Conservation (phyloP, 106 monocot species). For the Alisma plantagoaquatica region DNA sequence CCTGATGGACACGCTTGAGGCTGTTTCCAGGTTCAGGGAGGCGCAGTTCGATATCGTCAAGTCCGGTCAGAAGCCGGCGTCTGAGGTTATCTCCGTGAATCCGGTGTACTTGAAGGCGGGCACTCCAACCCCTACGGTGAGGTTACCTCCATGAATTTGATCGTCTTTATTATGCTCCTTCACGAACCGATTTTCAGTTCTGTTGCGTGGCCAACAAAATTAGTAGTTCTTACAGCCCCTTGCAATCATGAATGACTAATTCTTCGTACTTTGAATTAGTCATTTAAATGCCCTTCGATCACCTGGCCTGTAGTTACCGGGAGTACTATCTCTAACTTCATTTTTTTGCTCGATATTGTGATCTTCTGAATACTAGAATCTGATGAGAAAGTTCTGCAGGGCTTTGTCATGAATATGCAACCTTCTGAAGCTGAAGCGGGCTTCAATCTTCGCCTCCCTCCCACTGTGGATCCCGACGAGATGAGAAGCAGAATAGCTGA, state of each 20-base stretch:
- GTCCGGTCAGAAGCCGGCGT: constrained; percentile 32
- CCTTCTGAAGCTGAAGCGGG: constrained; percentile 88
- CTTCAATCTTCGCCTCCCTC: constrained; percentile 79
- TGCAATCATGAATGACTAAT: not conserved
- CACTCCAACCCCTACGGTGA: constrained; percentile 47
- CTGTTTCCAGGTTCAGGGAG: constrained; percentile 50
- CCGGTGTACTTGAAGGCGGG: constrained; percentile 75
- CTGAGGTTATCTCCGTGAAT: constrained; percentile 81
- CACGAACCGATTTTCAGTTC: not conserved
- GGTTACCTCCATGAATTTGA: too few species aligned
- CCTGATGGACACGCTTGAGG: constrained; percentile 68
- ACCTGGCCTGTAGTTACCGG: too few species aligned
- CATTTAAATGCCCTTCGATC: too few species aligned
- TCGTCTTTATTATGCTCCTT: not conserved
- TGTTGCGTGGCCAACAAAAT: not conserved
- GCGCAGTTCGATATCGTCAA: constrained; percentile 76
- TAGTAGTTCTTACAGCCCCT: not conserved
- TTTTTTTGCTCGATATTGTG: too few species aligned
- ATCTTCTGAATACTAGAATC: too few species aligned
- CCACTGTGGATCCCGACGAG: constrained; percentile 40
- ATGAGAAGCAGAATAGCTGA: constrained; percentile 51
- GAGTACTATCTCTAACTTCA: too few species aligned
- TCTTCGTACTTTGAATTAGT: too few species aligned
- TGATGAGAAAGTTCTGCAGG: constrained; percentile 27
- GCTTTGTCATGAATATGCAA: constrained; percentile 96